Evolutionary conservation across 345 rosid genomes (phyloP).

Genomic region (Eucalyptus globulus): DNA sequence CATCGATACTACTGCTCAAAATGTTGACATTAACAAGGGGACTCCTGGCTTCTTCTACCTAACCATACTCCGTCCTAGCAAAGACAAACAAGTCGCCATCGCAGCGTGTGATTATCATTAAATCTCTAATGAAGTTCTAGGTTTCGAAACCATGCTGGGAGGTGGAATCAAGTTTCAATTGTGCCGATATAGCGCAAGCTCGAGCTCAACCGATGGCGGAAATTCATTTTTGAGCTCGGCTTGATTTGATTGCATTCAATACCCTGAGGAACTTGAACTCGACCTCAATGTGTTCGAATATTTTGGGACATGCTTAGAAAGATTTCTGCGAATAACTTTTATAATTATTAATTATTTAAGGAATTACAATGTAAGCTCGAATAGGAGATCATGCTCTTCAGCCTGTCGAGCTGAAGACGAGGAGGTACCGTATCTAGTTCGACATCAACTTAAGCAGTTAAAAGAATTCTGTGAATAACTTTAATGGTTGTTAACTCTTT

Average conservation of each 20-base stretch:
- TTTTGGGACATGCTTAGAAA: accelerated
- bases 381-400: not conserved
- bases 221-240: too few relatives aligned
- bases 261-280: too few relatives aligned
- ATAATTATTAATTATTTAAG: not conserved
- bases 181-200: not conserved
- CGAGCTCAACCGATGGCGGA: too few relatives aligned
- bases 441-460: not conserved
- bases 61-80: not conserved
- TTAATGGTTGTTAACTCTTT: not conserved
- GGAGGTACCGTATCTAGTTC: not conserved
- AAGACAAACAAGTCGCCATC: not conserved
- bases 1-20: not conserved
- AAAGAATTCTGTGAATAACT: not conserved
- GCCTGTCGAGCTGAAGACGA: not conserved
- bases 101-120: not conserved
- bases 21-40: not conserved
- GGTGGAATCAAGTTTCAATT: not conserved
- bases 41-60: not conserved
- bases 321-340: not conserved
- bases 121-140: not conserved
- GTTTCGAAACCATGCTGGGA: accelerated
- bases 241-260: too few relatives aligned
- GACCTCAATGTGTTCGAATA: not conserved
- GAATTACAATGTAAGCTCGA: not conserved